These are phyloP conservation scores for Chionographis japonica DNA, from an alignment of 106 monocot genomes.

Conservation along the genomic window DNA sequence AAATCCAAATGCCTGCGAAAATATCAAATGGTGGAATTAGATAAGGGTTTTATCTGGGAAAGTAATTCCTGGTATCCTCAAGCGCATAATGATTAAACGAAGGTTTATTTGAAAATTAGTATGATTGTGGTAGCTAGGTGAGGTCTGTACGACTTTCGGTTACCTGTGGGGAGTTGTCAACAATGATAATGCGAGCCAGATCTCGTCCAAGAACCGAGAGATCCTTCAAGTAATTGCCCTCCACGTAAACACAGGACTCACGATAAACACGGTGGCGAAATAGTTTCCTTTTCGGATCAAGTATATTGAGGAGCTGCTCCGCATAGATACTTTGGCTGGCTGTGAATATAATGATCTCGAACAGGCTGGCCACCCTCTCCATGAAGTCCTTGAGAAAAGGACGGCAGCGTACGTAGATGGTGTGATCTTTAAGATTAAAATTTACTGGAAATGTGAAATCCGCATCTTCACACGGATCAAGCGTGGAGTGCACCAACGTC, in stretches of 20 bases:
- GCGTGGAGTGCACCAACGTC: slow-evolving; percentile 89
- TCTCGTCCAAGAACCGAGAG: slow-evolving; percentile 88
- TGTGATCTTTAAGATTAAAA: slow-evolving; percentile 85
- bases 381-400: slow-evolving; percentile 80
- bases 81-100: no score
- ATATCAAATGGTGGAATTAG: background rate
- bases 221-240: slow-evolving; percentile 97
- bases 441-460: slow-evolving; percentile 95
- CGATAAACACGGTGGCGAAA: slow-evolving; percentile 95
- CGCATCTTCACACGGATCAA: slow-evolving; percentile 76
- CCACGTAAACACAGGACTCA: slow-evolving; percentile 92
- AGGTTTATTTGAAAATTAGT: no score
- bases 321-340: slow-evolving; percentile 99
- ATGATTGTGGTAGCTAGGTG: no score
- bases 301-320: slow-evolving; percentile 81
- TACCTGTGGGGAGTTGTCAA: slow-evolving; percentile 99
- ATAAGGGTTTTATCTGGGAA: no score
- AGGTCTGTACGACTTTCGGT: background rate
- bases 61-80: no score
- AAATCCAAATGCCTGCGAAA: slow-evolving; percentile 90
- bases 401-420: slow-evolving; percentile 86
- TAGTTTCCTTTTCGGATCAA: slow-evolving; percentile 86
- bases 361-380: slow-evolving; percentile 69
- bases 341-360: slow-evolving; percentile 94
- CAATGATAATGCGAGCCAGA: slow-evolving; percentile 78